Conservation (phyloP, 176 grass and related monocot genomes). For the Hyparrhenia diplandra region DNA sequence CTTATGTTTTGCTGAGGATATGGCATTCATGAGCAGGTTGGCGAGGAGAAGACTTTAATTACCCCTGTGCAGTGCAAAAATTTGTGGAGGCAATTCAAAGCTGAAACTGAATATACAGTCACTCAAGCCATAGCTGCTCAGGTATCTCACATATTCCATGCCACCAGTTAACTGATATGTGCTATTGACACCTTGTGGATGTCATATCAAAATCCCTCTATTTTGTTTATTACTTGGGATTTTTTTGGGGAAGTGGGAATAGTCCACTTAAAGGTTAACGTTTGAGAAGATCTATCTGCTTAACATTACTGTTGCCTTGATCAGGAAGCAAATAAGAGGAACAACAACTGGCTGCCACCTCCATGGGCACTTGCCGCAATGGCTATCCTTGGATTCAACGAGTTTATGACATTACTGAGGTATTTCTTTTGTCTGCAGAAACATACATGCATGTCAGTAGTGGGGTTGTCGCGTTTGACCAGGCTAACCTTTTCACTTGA, state of each 20-base stretch:
- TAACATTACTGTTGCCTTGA: slow-evolving; percentile 14
- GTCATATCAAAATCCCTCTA: not conserved
- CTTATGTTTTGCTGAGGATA: slow-evolving; percentile 31
- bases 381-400: slow-evolving; percentile 87
- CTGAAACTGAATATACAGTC: slow-evolving; percentile 90
- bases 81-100: slow-evolving; percentile 92
- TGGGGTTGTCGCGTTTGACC: not conserved
- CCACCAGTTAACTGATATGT: slow-evolving; percentile 1
- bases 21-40: slow-evolving; percentile 45
- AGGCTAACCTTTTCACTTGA: slow-evolving; percentile 24
- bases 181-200: not conserved
- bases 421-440: slow-evolving; percentile 28
- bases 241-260: not conserved
- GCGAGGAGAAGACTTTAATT: slow-evolving; percentile 69
- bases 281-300: not conserved
- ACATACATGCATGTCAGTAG: not conserved
- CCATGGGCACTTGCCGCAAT: slow-evolving; percentile 98
- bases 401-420: slow-evolving; percentile 96
- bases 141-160: slow-evolving; percentile 35
- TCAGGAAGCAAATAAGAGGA: slow-evolving; percentile 96
- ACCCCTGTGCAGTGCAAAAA: slow-evolving; percentile 88
- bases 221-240: not conserved
- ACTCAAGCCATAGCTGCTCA: slow-evolving; percentile 92
- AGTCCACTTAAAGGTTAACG: not conserved
- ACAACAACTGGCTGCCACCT: slow-evolving; percentile 96